Evolutionary conservation across 345 rosid species (phyloP), one percentile per base, ranked within the genome.

Genomic region (Brassica cretica): DNA sequence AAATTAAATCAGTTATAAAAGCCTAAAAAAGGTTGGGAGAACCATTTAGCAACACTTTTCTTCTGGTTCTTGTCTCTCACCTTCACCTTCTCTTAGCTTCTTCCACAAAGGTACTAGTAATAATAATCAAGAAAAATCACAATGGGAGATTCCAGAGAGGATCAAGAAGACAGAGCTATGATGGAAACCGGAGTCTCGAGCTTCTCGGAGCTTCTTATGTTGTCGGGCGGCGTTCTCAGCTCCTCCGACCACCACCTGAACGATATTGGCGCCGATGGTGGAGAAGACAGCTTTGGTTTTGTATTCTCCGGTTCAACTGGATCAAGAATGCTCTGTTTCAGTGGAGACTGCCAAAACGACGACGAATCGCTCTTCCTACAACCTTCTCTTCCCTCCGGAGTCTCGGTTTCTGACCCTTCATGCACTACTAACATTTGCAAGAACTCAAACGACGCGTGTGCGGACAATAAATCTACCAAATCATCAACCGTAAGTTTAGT

Each of bases 321-420:
- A 24, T 85, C 95, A 44, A 84, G 70, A 85, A 93, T 93, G 97
- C 93, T 93, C 16, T 90, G 91, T 74, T 93, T 93, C 64, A 93
- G 91, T 5, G 85, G 85, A 12, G 84, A 33, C 14, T 51, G 69
- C 35, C 79, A 78, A 60, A 79, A 61, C 32, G 87, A 75, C 64
- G 78, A 49, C 69, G 78, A 71, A 11, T 59, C 68, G 0, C 46
- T 84, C n/a, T 72, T 66, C 53, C 18, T 72, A 18, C 77, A 86
- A 60, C 71, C 83, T 11, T 63, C 85, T 27, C 10, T 11, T 4
- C 24, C n/a, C 1, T 35, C 74, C 35, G 72, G 65, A 68, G 74
- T 68, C 78, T 73, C 74, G 55, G 29, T 29, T 10, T 9, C 66
- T 68, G 62, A 63, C 21, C 51, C 75, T 79, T 75, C 80, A 75